Evolutionary conservation across 306 rosid genomes (phyloP).

Genomic region (Fragaria vesca): DNA sequence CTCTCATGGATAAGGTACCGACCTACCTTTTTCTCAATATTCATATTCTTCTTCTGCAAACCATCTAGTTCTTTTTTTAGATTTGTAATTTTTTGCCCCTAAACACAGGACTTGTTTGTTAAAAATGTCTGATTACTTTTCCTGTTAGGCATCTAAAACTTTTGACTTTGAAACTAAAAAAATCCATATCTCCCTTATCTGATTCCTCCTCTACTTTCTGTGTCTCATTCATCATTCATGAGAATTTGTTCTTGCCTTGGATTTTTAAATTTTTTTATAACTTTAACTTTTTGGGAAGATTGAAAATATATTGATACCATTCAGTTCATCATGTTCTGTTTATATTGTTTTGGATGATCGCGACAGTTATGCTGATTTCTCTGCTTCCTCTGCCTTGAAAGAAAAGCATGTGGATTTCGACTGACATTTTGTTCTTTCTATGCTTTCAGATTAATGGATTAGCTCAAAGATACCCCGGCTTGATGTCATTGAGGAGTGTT

Average conservation of each 20-base stretch:
- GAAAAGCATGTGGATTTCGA: slow-evolving; percentile 25
- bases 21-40: background rate
- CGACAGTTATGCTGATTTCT: slow-evolving; percentile 10
- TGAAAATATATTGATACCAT: slow-evolving; percentile 1
- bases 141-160: slow-evolving; percentile 32
- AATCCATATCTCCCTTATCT: slow-evolving; percentile 14
- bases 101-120: slow-evolving; percentile 21
- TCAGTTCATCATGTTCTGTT: slow-evolving; percentile 22
- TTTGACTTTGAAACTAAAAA: slow-evolving; percentile 37
- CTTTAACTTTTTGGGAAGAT: slow-evolving; percentile 20
- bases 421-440: slow-evolving; percentile 13
- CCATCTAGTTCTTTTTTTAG: slow-evolving; percentile 4
- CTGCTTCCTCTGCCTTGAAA: background rate
- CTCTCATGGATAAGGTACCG: slow-evolving; percentile 87
- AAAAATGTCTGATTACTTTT: slow-evolving; percentile 15
- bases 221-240: slow-evolving; percentile 17
- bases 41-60: slow-evolving; percentile 17
- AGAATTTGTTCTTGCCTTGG: slow-evolving; percentile 42
- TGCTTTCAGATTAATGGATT: slow-evolving; percentile 64
- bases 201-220: background rate
- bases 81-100: slow-evolving; percentile 5
- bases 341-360: slow-evolving; percentile 9
- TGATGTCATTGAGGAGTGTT: slow-evolving; percentile 87
- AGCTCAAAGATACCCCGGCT: slow-evolving; percentile 79
- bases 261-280: background rate